These are phyloP conservation scores for Sanghuangporus sanghuang DNA, from an alignment of 1,284 basidiomycete genomes.

Conservation along the genomic window DNA sequence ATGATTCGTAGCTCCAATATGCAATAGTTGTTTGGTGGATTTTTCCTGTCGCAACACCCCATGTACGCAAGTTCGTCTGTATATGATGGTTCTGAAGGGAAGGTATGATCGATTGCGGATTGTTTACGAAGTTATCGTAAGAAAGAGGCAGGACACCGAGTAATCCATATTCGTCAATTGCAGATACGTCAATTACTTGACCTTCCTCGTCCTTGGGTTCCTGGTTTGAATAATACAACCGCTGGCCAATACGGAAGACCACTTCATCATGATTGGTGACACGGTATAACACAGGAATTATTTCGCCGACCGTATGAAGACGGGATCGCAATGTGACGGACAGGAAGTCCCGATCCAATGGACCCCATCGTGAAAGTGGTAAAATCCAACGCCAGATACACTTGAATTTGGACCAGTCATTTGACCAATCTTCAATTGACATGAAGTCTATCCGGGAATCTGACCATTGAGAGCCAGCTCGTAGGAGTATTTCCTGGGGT, in stretches of 20 bases:
- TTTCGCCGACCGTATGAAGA: constrained; percentile 3
- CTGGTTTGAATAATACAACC: background rate
- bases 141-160: background rate
- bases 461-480: background rate
- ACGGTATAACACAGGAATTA: constrained; percentile 1
- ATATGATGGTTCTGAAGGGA: background rate
- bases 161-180: background rate
- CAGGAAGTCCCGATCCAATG: background rate
- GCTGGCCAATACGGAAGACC: constrained; percentile 1
- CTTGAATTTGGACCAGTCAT: constrained; percentile 5
- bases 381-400: background rate
- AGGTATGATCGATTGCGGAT: background rate
- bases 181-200: background rate
- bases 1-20: too few species aligned
- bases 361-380: constrained; percentile 7
- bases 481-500: background rate
- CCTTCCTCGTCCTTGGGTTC: background rate
- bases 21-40: too few species aligned
- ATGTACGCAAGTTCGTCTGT: background rate
- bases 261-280: background rate
- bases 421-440: constrained; percentile 1
- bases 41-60: background rate
- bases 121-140: background rate
- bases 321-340: background rate
- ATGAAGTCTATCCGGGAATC: background rate